Evolutionary conservation across 225 moss, liverwort and hornwort genomes (phyloP).

Genomic region (Pseudoscleropodium purum): DNA sequence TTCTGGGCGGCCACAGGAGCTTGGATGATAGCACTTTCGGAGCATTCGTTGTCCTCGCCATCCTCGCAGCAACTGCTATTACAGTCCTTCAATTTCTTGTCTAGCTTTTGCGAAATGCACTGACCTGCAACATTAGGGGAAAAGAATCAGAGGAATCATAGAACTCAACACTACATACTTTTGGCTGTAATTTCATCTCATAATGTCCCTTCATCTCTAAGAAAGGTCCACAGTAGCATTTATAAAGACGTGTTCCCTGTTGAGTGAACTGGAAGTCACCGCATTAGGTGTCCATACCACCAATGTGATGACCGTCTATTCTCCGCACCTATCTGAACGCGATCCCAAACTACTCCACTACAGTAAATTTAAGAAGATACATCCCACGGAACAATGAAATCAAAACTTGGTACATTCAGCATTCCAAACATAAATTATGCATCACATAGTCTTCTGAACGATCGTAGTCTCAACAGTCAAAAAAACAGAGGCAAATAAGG

Average conservation of each 20-base stretch:
- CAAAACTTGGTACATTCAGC: neutral
- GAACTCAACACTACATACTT: neutral
- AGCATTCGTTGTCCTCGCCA: conserved; percentile 11
- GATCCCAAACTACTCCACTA: neutral
- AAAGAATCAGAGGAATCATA: neutral
- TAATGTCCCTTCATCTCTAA: neutral
- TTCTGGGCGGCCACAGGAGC: conserved; percentile 10
- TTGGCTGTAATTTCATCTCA: neutral
- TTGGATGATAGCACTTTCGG: neutral
- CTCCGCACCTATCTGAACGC: neutral
- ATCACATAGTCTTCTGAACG: neutral
- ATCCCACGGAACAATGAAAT: neutral
- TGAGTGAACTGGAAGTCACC: neutral
- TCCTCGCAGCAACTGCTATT: conserved; percentile 8
- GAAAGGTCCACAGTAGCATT: neutral
- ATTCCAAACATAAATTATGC: neutral
- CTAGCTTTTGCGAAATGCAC: conserved; percentile 14
- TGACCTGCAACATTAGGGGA: conserved; percentile 6
- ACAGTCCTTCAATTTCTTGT: neutral
- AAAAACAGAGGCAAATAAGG: neutral
- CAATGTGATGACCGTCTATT: neutral
- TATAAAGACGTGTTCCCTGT: neutral
- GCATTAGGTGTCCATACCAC: neutral
- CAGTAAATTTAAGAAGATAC: neutral
- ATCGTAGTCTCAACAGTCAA: neutral